Percentiles rank a stretch among this genome's conserved stretches.
phyloP scores from a whole-genome alignment of 2,329 filamentous ascomycete species.

The Escovopsis sp. region DNA sequence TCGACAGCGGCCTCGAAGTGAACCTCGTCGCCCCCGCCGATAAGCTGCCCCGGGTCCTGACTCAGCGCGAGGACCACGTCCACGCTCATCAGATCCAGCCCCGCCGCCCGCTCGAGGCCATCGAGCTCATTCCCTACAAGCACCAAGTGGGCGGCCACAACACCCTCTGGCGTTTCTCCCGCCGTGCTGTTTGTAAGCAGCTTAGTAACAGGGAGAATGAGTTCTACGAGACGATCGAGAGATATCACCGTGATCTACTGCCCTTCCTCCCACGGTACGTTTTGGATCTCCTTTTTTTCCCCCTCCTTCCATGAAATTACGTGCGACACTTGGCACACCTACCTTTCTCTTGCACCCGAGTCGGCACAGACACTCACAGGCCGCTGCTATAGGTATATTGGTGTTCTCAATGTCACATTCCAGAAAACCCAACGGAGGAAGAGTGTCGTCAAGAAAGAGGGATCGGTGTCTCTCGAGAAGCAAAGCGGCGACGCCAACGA shows the following conservation, averaged over 20 bases:
- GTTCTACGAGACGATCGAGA: slow-evolving; percentile 95
- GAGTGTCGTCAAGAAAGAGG: slow-evolving; percentile 38
- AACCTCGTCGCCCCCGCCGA: slow-evolving; percentile 13
- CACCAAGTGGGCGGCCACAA: slow-evolving; percentile 97
- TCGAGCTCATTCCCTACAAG: slow-evolving; percentile 91
- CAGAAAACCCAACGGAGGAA: slow-evolving; percentile 64
- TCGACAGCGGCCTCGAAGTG: slow-evolving; percentile 29
- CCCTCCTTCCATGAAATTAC: not conserved
- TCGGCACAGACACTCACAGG: not conserved
- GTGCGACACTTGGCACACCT: no score
- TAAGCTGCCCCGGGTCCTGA: slow-evolving; percentile 23
- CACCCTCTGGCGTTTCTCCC: slow-evolving; percentile 89
- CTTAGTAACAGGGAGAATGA: slow-evolving; percentile 97
- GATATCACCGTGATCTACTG: slow-evolving; percentile 75
- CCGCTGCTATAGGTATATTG: slow-evolving; percentile 59
- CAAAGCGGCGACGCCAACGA: slow-evolving; percentile 13
- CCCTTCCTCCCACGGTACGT: slow-evolving; percentile 75
- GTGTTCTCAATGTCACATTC: slow-evolving; percentile 91
- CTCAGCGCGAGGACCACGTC: slow-evolving; percentile 31
- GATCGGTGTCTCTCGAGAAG: slow-evolving; percentile 20
- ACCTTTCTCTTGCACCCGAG: no score
- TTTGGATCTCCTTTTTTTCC: not conserved
- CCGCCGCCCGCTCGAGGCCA: slow-evolving; percentile 63
- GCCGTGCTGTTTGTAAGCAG: slow-evolving; percentile 92
- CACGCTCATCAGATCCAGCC: slow-evolving; percentile 37